phyloP scores from a whole-genome alignment of 108 stramenopile genomes.

The Stephanodiscus triporus region DNA sequence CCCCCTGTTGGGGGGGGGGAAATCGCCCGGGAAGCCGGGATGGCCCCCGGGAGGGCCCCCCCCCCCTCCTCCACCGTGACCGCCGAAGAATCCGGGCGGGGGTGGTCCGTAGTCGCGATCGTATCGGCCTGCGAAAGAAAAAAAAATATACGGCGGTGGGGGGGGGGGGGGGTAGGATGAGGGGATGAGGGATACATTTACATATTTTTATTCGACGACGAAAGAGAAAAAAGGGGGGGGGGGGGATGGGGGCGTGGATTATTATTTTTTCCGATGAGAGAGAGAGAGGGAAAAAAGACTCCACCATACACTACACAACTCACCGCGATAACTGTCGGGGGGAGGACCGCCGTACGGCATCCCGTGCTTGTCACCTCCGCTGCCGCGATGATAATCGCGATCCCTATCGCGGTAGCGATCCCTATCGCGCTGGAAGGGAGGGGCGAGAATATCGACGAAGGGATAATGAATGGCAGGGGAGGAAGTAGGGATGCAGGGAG shows the following conservation, averaged over 20 bases:
- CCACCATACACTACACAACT: not conserved
- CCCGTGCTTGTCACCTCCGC: constrained; percentile 24
- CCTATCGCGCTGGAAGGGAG: constrained; percentile 26
- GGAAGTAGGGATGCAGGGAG: not conserved
- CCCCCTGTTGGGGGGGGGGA: constrained; percentile 23
- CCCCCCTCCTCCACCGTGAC: too few species aligned
- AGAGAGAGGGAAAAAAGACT: too few species aligned
- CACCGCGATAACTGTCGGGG: constrained; percentile 33
- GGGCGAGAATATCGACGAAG: too few species aligned
- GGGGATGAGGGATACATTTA: not conserved
- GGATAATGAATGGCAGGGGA: not conserved
- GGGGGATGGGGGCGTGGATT: too few species aligned
- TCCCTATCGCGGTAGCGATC: constrained; percentile 35
- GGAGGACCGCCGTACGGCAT: constrained; percentile 40
- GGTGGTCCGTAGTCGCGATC: constrained; percentile 46
- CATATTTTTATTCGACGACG: too few species aligned
- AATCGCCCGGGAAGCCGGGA: constrained; percentile 30
- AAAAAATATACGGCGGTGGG: too few species aligned
- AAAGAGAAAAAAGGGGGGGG: not conserved
- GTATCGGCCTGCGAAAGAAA: constrained; percentile 28
- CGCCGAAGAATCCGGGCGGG: constrained; percentile 38
- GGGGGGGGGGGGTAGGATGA: not conserved
- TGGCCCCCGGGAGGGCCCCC: constrained; percentile 21
- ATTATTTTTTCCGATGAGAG: too few species aligned
- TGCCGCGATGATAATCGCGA: constrained; percentile 25